A percentile compares a stretch with the other conserved stretches of the same genome.
phyloP scores from a whole-genome alignment of 768 basidiomycete genomes.

The Leccinum incarnatum region DNA sequence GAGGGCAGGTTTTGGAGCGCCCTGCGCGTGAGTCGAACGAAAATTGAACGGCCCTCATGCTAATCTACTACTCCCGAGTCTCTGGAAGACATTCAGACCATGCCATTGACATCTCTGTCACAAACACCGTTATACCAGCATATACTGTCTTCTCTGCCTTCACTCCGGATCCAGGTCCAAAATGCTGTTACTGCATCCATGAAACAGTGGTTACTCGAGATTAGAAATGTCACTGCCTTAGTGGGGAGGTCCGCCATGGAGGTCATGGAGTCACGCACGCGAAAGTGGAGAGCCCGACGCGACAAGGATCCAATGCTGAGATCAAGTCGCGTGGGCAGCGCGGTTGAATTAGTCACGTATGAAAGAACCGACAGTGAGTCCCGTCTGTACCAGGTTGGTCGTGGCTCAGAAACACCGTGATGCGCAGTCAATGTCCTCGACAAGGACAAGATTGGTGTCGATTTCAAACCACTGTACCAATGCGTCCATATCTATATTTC shows the following conservation, averaged over 20 bases:
- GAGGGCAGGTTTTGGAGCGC: conserved; percentile 98
- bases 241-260: conserved; percentile 89
- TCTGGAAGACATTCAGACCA: conserved; percentile 89
- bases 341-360: conserved; percentile 87
- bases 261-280: conserved; percentile 79
- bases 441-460: conserved; percentile 82
- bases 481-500: conserved; percentile 96
- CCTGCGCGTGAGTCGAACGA: conserved; percentile 64
- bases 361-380: conserved; percentile 92
- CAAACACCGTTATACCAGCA: conserved; percentile 93
- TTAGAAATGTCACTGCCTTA: conserved; percentile 80
- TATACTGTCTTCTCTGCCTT: conserved; percentile 88
- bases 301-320: conserved; percentile 83
- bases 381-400: background rate
- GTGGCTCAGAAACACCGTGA: conserved; percentile 10
- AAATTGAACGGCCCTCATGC: conserved; percentile 25
- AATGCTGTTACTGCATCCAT: conserved; percentile 91
- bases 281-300: conserved; percentile 78
- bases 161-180: conserved; percentile 84
- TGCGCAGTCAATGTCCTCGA: conserved; percentile 82
- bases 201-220: conserved; percentile 96
- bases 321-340: conserved; percentile 80
- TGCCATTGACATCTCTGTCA: conserved; percentile 84
- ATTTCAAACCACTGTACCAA: conserved; percentile 94
- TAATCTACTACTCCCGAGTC: conserved; percentile 54